Evolutionary conservation across 768 basidiomycete genomes (phyloP).

Genomic region (Podaxis carcinomalis): DNA sequence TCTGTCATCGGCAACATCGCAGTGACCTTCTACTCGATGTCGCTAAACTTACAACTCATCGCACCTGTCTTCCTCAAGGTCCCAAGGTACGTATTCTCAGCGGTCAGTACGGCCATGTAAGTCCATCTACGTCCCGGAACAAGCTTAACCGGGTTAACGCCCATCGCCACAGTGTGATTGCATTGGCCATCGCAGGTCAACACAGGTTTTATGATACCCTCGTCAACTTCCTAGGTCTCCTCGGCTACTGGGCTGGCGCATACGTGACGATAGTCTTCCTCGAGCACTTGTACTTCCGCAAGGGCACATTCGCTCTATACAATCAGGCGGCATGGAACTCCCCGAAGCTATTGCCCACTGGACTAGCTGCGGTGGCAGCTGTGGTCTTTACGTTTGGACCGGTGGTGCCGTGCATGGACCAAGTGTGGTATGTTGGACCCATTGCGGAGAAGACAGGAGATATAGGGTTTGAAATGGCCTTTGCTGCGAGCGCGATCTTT

Average conservation of each 20-base stretch:
- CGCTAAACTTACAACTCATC: constrained; percentile 68
- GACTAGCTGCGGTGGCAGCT: constrained; percentile 60
- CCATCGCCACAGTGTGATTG: constrained; percentile 48
- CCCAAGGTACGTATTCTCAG: constrained; percentile 74
- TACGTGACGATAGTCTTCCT: constrained; percentile 59
- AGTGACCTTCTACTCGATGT: constrained; percentile 77
- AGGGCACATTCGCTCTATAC: constrained; percentile 48
- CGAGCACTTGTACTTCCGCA: constrained; percentile 69
- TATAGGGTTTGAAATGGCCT: constrained; percentile 78
- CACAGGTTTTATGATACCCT: constrained; percentile 69
- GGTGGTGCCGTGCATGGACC: constrained; percentile 65
- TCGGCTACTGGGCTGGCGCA: constrained; percentile 63
- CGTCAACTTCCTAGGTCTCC: constrained; percentile 71
- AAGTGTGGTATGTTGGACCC: constrained; percentile 76
- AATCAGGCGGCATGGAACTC: constrained; percentile 53
- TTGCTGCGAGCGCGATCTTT: constrained; percentile 45
- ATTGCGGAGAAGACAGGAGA: constrained; percentile 68
- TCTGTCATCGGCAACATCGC: constrained; percentile 82
- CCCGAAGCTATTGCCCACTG: constrained; percentile 54
- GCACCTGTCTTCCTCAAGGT: constrained; percentile 54
- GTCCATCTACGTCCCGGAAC: constrained; percentile 18
- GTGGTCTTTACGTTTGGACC: constrained; percentile 50
- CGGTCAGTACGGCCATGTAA: constrained; percentile 69
- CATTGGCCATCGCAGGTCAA: constrained; percentile 70
- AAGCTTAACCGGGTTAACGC: background rate